Conservation (phyloP, 179 eudicot species). For the Vitellaria paradoxa region DNA sequence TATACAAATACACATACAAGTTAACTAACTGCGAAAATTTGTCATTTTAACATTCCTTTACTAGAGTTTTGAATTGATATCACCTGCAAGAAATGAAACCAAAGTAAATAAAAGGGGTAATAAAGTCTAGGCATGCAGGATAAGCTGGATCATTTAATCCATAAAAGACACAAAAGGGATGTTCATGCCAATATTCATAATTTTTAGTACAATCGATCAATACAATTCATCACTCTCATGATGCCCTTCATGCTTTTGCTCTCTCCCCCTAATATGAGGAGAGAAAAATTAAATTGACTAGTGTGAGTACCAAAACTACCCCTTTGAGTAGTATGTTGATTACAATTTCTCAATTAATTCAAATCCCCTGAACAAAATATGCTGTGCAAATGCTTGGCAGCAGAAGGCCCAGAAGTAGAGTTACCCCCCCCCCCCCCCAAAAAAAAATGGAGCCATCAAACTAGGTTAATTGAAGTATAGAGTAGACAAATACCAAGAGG, state of each 20-base stretch:
- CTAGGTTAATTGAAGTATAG: neutral
- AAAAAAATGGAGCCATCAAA: neutral
- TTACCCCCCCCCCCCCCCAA: too few species aligned
- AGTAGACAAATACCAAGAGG: neutral
- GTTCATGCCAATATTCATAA: neutral
- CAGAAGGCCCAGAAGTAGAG: too few species aligned
- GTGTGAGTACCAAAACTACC: neutral
- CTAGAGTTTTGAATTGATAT: constrained; percentile 15
- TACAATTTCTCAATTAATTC: neutral
- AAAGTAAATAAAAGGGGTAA: neutral
- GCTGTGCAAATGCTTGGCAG: neutral
- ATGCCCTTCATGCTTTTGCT: too few species aligned
- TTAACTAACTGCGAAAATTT: too few species aligned
- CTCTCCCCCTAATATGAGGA: neutral
- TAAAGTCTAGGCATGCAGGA: neutral
- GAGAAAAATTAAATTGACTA: neutral
- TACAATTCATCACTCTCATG: neutral
- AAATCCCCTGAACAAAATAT: neutral
- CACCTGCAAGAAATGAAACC: constrained; percentile 9
- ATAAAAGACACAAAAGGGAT: neutral
- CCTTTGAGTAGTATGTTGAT: neutral
- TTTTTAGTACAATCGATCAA: neutral
- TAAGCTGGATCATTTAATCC: neutral
- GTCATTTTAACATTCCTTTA: neutral
- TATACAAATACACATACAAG: too few species aligned